These are phyloP conservation scores for Citrus mangshanensis DNA, from an alignment of 345 rosid genomes.

Conservation along the genomic window DNA sequence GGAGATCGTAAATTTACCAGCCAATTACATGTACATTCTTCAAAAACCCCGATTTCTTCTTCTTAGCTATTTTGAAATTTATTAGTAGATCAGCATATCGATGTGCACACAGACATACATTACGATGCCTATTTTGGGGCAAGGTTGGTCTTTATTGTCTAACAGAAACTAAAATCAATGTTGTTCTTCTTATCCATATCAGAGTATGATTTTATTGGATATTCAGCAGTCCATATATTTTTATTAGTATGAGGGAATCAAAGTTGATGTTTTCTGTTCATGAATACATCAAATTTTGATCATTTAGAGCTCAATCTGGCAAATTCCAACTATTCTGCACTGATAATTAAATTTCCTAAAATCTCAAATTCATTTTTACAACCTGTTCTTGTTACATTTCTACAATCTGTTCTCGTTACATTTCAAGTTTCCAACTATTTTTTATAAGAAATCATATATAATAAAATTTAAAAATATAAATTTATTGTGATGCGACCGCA, in stretches of 20 bases:
- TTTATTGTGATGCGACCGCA: neutral
- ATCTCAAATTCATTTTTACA: neutral
- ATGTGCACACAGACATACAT: neutral
- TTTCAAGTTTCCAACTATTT: neutral
- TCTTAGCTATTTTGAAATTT: neutral
- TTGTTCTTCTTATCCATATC: neutral
- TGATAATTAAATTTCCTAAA: neutral
- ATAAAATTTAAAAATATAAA: neutral
- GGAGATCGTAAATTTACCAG: constrained; percentile 6
- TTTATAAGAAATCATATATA: neutral
- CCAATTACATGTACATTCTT: constrained; percentile 27
- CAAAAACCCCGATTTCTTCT: neutral
- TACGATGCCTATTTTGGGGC: neutral
- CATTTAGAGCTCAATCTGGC: neutral
- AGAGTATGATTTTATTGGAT: neutral
- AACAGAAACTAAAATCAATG: neutral
- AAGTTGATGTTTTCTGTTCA: neutral
- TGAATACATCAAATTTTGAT: neutral
- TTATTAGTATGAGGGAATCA: neutral
- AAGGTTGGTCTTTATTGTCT: neutral
- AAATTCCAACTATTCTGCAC: neutral
- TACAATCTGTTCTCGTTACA: neutral
- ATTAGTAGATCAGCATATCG: neutral
- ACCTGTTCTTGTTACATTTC: no score
- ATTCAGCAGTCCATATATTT: neutral